These are phyloP conservation scores for Calocybe gangraenosa DNA, from an alignment of 768 basidiomycete genomes.

Conservation along the genomic window DNA sequence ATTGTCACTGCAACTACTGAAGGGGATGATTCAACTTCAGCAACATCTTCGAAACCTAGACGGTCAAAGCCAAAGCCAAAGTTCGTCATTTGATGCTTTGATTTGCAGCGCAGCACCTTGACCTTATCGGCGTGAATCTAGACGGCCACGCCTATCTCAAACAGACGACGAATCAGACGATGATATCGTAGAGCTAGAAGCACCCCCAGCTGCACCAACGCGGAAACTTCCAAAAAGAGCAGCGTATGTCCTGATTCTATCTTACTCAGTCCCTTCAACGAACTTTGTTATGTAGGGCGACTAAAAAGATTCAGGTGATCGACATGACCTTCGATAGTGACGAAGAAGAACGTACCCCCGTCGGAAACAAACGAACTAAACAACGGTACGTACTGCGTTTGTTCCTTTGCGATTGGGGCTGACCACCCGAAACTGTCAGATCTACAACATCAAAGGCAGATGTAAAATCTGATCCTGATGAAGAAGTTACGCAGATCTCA, in stretches of 20 bases:
- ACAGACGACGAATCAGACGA: constrained; percentile 44
- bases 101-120: constrained; percentile 3
- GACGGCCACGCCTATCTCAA: constrained; percentile 53
- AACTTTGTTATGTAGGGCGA: constrained; percentile 26
- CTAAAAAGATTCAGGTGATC: constrained; percentile 32
- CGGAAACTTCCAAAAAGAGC: constrained; percentile 53
- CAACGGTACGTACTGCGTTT: constrained; percentile 9
- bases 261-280: background rate
- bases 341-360: constrained; percentile 23
- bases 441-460: constrained; percentile 21
- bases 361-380: constrained; percentile 13
- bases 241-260: constrained; percentile 40
- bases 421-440: constrained; percentile 12
- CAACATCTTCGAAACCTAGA: constrained; percentile 27
- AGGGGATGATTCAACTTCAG: constrained; percentile 28
- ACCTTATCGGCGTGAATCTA: constrained; percentile 17
- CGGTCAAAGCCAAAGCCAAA: constrained; percentile 34
- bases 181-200: constrained; percentile 26
- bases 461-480: constrained; percentile 38
- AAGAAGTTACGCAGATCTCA: constrained; percentile 27
- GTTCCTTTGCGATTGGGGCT: constrained; percentile 7
- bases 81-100: no score
- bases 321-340: constrained; percentile 37
- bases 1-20: constrained; percentile 42
- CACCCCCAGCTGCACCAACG: constrained; percentile 39